A percentile compares a stretch with the other conserved stretches of the same genome.
Conservation (phyloP, 129 eudicot species). For the Flaveria trinervia region DNA sequence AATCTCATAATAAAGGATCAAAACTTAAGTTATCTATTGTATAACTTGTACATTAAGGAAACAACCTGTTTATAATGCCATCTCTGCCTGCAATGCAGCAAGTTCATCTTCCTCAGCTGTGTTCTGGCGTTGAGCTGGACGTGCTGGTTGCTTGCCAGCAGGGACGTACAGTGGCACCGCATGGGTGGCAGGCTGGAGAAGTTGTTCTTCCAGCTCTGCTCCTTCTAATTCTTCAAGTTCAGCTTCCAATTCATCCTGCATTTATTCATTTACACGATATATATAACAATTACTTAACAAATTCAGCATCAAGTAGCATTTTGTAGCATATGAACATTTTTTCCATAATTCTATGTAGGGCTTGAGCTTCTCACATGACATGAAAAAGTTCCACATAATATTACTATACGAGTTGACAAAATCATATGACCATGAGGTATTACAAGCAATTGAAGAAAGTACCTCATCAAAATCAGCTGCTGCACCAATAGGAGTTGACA, state of each 20-base stretch:
- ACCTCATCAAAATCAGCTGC: slow-evolving; percentile 59
- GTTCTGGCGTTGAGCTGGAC: slow-evolving; percentile 37
- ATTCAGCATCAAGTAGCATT: background rate
- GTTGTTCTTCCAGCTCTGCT: slow-evolving; percentile 35
- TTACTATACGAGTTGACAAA: slow-evolving; percentile 9
- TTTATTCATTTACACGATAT: slow-evolving; percentile 6
- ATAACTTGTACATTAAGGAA: background rate
- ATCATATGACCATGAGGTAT: slow-evolving; percentile 3
- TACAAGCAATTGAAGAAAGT: background rate
- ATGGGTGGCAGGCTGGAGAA: slow-evolving; percentile 34
- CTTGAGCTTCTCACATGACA: background rate
- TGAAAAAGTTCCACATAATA: background rate
- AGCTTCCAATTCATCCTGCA: slow-evolving; percentile 43
- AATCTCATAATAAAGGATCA: background rate
- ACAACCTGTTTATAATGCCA: slow-evolving; percentile 42
- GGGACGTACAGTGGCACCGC: background rate
- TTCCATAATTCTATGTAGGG: background rate
- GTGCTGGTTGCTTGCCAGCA: slow-evolving; percentile 32
- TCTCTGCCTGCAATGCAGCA: slow-evolving; percentile 53
- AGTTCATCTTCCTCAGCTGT: slow-evolving; percentile 57
- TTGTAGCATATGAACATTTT: slow-evolving; percentile 4
- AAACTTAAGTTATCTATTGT: background rate
- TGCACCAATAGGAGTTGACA: slow-evolving; percentile 53
- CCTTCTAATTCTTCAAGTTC: slow-evolving; percentile 43
- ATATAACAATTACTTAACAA: background rate